Evolutionary conservation across 169 alveolate genomes (phyloP).

Genomic region (Plasmodium chabaudi): DNA sequence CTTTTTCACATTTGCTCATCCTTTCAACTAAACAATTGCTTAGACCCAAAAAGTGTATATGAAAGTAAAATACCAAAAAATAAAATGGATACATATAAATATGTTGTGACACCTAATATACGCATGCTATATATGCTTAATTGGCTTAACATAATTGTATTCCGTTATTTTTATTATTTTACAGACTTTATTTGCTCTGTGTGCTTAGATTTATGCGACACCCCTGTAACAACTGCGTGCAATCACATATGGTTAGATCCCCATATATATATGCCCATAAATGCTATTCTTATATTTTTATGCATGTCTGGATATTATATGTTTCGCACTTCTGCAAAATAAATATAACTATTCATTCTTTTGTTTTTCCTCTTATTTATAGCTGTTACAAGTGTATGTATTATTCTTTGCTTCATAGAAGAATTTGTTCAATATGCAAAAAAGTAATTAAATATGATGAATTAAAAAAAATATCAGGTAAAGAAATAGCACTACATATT

Average conservation of each 20-base stretch:
- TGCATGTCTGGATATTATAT: background rate
- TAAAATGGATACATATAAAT: no score
- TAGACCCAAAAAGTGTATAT: conserved; percentile 32
- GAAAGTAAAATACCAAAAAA: conserved; percentile 34
- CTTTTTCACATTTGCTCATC: conserved; percentile 75
- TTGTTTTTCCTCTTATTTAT: background rate
- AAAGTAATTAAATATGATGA: conserved; percentile 37
- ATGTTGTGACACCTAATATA: no score
- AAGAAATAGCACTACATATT: background rate
- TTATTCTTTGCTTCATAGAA: conserved; percentile 66
- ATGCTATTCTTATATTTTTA: background rate
- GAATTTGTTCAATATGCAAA: conserved; percentile 68
- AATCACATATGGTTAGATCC: conserved; percentile 71
- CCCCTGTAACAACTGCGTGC: conserved; percentile 58
- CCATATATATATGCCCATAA: background rate
- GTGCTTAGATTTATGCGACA: conserved; percentile 71
- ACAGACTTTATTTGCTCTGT: conserved; percentile 73
- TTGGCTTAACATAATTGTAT: background rate
- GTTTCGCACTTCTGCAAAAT: background rate
- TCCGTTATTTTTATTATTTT: background rate
- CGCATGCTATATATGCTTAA: no score
- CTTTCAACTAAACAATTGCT: conserved; percentile 44
- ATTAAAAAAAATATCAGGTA: conserved; percentile 63
- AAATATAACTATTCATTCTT: background rate
- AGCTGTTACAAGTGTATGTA: conserved; percentile 75